phyloP scores from a whole-genome alignment of 805 yeast species.

The Kodamaea restingae region DNA sequence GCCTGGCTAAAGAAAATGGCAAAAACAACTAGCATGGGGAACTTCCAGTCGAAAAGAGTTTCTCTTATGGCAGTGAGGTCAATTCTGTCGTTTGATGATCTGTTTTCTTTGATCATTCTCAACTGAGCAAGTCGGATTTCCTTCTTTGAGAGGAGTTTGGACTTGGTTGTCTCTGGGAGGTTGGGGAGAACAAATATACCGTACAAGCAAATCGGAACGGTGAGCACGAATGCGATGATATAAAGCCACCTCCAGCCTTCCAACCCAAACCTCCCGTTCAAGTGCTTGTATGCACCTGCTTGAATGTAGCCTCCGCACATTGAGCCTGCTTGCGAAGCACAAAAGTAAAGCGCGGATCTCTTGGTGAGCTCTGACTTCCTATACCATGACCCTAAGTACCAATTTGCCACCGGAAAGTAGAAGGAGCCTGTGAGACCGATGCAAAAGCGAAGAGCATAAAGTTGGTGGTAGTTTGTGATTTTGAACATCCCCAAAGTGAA shows the following conservation, averaged over 20 bases:
- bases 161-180: conserved; percentile 8
- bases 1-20: conserved; percentile 32
- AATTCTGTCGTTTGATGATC: conserved; percentile 15
- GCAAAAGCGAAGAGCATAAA: conserved; percentile 20
- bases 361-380: conserved; percentile 21
- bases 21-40: conserved; percentile 16
- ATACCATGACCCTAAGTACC: conserved; percentile 49
- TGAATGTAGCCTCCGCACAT: conserved; percentile 12
- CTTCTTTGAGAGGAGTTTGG: conserved; percentile 7
- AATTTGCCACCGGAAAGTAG: conserved; percentile 11
- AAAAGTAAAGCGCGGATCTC: conserved; percentile 10
- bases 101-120: conserved; percentile 18
- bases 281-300: conserved; percentile 13
- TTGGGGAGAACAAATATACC: conserved; percentile 10
- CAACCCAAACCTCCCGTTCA: conserved; percentile 13
- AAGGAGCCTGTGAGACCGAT: conserved; percentile 18
- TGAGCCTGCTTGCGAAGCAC: conserved; percentile 7
- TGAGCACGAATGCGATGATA: conserved; percentile 15
- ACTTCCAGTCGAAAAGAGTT: conserved; percentile 34
- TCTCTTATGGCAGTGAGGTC: conserved; percentile 17
- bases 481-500: conserved; percentile 18
- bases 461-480: conserved; percentile 16
- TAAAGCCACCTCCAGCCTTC: conserved; percentile 19
- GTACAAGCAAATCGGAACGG: conserved; percentile 13
- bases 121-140: conserved; percentile 12